These are phyloP conservation scores for Citrullus mucosospermus DNA, from an alignment of 306 rosid genomes.

Conservation along the genomic window DNA sequence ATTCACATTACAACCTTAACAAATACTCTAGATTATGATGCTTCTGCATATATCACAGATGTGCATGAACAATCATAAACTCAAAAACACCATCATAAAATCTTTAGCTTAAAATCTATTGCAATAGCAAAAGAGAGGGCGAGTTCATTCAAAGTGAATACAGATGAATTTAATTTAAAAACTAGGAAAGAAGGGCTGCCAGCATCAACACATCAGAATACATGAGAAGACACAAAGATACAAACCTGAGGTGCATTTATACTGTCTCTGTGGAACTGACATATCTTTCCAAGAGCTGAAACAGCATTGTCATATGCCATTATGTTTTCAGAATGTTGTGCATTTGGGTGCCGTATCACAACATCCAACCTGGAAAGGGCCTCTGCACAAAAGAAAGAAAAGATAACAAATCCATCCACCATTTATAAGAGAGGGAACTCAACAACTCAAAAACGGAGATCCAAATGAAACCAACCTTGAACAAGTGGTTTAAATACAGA, in stretches of 20 bases:
- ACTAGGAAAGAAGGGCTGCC: neutral
- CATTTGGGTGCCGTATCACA: conserved; percentile 85
- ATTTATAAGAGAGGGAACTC: neutral
- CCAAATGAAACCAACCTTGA: conserved; percentile 47
- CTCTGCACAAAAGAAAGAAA: conserved; percentile 41
- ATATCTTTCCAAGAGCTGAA: conserved; percentile 87
- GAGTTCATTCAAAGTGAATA: neutral
- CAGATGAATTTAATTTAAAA: neutral
- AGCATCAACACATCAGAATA: neutral
- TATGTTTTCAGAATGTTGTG: conserved; percentile 55
- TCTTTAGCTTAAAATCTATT: neutral
- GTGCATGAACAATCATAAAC: neutral
- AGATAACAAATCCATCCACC: neutral
- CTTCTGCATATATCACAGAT: neutral
- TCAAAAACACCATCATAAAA: neutral
- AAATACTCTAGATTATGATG: neutral
- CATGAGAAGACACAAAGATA: neutral
- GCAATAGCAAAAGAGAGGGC: neutral
- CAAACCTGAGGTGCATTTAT: conserved; percentile 88
- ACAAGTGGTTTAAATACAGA: conserved; percentile 72
- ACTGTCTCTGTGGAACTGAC: conserved; percentile 75
- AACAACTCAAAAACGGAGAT: neutral
- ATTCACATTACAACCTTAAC: neutral
- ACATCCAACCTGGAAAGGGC: conserved; percentile 86
- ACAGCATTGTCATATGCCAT: conserved; percentile 99